Base-by-base conservation (phyloP, 495 filamentous ascomycete species). In the Hypoxylon rickii region DNA sequence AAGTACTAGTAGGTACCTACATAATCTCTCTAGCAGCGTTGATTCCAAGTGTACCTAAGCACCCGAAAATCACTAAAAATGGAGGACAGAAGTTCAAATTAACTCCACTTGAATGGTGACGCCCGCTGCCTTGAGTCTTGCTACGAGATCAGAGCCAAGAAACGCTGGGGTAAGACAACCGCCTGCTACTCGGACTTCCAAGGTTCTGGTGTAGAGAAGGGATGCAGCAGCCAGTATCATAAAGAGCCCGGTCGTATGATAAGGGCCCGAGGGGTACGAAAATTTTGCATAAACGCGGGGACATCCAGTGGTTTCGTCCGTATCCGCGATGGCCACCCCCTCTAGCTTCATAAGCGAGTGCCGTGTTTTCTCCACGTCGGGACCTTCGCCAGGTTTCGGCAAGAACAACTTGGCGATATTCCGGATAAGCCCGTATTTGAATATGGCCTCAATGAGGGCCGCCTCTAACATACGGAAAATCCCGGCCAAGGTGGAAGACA, bases 141-240 rank as follows among this genome's bases (percentile, higher is more conserved):
- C 19, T n/a, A 58, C 18, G n/a, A 64, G 41, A 38, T 64, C 60
- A 2, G 22, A 15, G 11, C 55, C 55, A 10, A 59, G 26, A 7
- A 59, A 51, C 42, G 50, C 55, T 7, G 55, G 60, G 0, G 60
- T 64, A 11, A 64, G 50, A 12, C 60, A 64, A 11, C 60, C 60
- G 4, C 60, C 55, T 0, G n/a, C 15, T 12, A 51, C 10, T 10
- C 31, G 17, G 7, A 19, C 20, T 34, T 41, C 58, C 11, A 62
- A 12, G 2, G 17, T 44, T 21, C 61, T 60, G 7, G 31, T 19
- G 17, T 51, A 60, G 21, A 64, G 55, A 10, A 64, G 37, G 11
- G 55, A 56, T 22, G 61, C 50, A 24, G 55, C 55, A 13, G 20
- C 55, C 10, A 60, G 40, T 0, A 45, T 41, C 3, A 64, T 24